Evolutionary conservation across 2,329 filamentous ascomycete species (phyloP).

Genomic region (Penicillium sp.): DNA sequence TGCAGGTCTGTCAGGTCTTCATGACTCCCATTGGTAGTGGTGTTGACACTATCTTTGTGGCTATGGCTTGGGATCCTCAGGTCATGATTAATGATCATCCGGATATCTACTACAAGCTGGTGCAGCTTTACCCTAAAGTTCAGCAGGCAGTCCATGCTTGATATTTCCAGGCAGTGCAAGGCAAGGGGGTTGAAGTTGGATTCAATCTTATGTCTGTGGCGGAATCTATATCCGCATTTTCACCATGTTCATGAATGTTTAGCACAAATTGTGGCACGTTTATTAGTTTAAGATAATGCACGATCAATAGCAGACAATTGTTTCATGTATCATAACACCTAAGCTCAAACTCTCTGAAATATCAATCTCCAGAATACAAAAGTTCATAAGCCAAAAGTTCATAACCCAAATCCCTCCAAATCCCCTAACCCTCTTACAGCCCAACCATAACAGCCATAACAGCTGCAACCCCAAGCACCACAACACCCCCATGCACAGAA

Average conservation of each 20-base stretch:
- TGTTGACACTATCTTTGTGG: slow-evolving; percentile 90
- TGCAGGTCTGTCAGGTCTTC: slow-evolving; percentile 88
- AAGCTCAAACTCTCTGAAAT: not conserved
- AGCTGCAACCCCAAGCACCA: slow-evolving; percentile 18
- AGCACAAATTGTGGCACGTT: not conserved
- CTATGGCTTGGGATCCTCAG: slow-evolving; percentile 62
- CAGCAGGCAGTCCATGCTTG: slow-evolving; percentile 72
- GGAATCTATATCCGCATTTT: not conserved
- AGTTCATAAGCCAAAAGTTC: not conserved
- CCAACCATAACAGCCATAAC: slow-evolving; percentile 25
- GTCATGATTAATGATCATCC: slow-evolving; percentile 78
- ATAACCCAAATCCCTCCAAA: not conserved
- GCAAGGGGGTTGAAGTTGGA: not conserved
- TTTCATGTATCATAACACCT: slow-evolving; percentile 22
- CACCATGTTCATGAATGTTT: not conserved
- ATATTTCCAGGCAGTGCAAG: not conserved
- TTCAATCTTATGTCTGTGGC: not conserved
- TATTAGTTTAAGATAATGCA: not conserved
- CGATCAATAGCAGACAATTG: not conserved
- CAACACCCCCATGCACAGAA: slow-evolving; percentile 11
- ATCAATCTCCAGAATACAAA: not conserved
- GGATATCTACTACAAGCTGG: slow-evolving; percentile 75
- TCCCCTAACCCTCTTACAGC: slow-evolving; percentile 9
- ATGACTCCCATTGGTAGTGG: slow-evolving; percentile 83
- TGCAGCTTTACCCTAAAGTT: slow-evolving; percentile 78